Conservation (phyloP, 345 rosid species). For the Dovyalis caffra region DNA sequence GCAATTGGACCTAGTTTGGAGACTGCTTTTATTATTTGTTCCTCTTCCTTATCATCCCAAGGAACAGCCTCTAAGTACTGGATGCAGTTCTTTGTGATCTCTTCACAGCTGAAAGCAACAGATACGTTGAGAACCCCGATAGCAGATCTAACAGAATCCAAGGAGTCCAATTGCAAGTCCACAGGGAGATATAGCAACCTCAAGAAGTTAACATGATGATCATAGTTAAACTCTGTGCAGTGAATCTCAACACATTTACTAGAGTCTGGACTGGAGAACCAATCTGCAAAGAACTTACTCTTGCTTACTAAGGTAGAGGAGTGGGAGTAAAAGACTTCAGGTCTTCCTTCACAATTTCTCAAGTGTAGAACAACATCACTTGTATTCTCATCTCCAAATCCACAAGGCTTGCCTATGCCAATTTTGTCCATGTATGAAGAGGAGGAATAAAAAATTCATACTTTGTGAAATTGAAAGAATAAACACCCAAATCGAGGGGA, state of each 20-base stretch:
- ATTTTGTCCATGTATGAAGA: conserved; percentile 35
- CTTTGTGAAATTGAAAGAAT: conserved; percentile 24
- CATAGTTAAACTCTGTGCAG: conserved; percentile 38
- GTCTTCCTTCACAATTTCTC: conserved; percentile 42
- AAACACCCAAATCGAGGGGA: neutral
- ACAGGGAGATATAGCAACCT: conserved; percentile 37
- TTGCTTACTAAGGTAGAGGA: conserved; percentile 33
- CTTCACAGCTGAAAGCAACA: conserved; percentile 40
- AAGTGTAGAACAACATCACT: conserved; percentile 35
- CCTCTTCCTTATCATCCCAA: conserved; percentile 58
- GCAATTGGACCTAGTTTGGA: conserved; percentile 42
- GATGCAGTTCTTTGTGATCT: conserved; percentile 41
- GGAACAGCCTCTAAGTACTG: conserved; percentile 57
- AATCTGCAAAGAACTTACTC: conserved; percentile 45
- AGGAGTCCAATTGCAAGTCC: conserved; percentile 35
- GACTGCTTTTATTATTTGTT: conserved; percentile 40
- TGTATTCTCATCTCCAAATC: conserved; percentile 37
- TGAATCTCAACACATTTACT: conserved; percentile 30
- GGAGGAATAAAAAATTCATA: conserved; percentile 30
- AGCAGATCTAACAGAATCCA: conserved; percentile 45
- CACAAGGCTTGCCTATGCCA: conserved; percentile 27
- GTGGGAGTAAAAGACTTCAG: conserved; percentile 40
- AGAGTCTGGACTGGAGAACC: conserved; percentile 25
- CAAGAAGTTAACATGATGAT: conserved; percentile 43
- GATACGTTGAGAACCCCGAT: conserved; percentile 47